A percentile compares a stretch with the other conserved stretches of the same genome.
Evolutionary conservation across 2,329 filamentous ascomycete genomes (phyloP).

Genomic region (Penicillium sp.): DNA sequence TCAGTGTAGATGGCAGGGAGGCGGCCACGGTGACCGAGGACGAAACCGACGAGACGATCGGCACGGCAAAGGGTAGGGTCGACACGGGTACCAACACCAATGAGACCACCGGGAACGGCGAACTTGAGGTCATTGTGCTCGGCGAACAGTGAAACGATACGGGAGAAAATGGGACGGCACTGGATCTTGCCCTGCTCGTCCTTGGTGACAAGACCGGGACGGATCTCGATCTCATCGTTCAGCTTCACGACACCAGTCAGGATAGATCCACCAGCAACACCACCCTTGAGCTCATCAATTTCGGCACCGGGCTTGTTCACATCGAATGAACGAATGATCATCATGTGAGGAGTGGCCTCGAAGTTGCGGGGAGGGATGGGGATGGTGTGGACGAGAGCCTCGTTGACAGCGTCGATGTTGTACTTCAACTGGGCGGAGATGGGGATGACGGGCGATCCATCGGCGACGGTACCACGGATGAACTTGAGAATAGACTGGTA

Average conservation of each 20-base stretch:
- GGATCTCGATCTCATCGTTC: conserved; percentile 96
- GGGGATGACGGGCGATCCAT: conserved; percentile 91
- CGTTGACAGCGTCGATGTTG: conserved; percentile 98
- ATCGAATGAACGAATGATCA: conserved; percentile 98
- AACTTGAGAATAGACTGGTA: conserved; percentile 98
- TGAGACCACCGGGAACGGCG: conserved; percentile 93
- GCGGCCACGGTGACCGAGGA: conserved; percentile 89
- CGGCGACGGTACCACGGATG: conserved; percentile 94
- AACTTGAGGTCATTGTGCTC: conserved; percentile 99
- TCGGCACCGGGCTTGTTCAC: conserved; percentile 99
- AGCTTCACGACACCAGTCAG: conserved; percentile 95
- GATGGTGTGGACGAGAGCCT: conserved; percentile 92
- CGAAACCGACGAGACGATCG: conserved; percentile 97
- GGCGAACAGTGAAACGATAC: conserved; percentile 92
- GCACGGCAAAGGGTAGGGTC: conserved; percentile 98
- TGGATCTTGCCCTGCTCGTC: conserved; percentile 91
- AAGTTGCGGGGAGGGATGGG: conserved; percentile 91
- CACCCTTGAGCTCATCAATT: conserved; percentile 97
- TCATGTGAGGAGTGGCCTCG: conserved; percentile 91
- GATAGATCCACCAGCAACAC: conserved; percentile 96
- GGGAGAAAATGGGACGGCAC: conserved; percentile 95
- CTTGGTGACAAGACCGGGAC: conserved; percentile 96
- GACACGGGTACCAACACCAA: conserved; percentile 96
- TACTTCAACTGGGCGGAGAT: conserved; percentile 98
- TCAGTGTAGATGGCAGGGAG: conserved; percentile 97